These are phyloP conservation scores for Volutella citrinella DNA, from an alignment of 2,329 filamentous ascomycete species.

Conservation along the genomic window DNA sequence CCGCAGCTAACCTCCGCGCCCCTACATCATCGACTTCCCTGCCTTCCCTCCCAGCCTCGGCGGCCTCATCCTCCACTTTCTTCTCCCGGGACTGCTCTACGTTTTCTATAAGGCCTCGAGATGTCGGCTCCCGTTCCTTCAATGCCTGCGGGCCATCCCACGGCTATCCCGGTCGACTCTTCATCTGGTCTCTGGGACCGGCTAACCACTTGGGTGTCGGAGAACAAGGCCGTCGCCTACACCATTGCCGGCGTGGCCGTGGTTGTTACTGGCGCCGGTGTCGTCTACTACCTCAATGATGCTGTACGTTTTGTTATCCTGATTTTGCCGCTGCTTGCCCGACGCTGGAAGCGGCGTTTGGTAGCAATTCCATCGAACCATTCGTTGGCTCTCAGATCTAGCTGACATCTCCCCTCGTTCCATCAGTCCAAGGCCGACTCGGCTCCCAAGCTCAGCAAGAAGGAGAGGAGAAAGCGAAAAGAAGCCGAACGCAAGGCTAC, in stretches of 20 bases:
- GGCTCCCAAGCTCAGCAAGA: constrained; percentile 78
- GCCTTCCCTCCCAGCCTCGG: constrained; percentile 23
- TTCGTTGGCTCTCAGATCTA: constrained; percentile 6
- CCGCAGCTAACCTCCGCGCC: constrained; percentile 30
- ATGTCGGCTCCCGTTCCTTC: constrained; percentile 48
- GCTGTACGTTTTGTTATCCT: constrained; percentile 40
- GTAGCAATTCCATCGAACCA: constrained; percentile 17
- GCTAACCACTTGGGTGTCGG: constrained; percentile 85
- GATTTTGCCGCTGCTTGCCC: constrained; percentile 2
- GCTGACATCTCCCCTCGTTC: constrained; percentile 13
- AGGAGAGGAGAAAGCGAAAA: constrained; percentile 85
- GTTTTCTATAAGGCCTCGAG: constrained; percentile 23
- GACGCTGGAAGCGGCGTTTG: constrained; percentile 4
- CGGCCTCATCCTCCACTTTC: constrained; percentile 23
- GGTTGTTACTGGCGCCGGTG: constrained; percentile 85
- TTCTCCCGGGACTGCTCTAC: constrained; percentile 17
- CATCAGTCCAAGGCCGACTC: constrained; percentile 45
- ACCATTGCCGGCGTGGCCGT: constrained; percentile 93
- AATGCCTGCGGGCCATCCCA: constrained; percentile 43
- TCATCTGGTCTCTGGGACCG: constrained; percentile 82
- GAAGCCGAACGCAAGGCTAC: constrained; percentile 64
- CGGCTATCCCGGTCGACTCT: constrained; percentile 48
- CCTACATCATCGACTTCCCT: constrained; percentile 32
- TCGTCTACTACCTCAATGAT: constrained; percentile 80
- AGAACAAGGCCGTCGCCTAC: constrained; percentile 94